A percentile compares a stretch with the other conserved stretches of the same genome.
Evolutionary conservation across 139 green algal genomes (phyloP).

Genomic region (Mychonastes homosphaera): DNA sequence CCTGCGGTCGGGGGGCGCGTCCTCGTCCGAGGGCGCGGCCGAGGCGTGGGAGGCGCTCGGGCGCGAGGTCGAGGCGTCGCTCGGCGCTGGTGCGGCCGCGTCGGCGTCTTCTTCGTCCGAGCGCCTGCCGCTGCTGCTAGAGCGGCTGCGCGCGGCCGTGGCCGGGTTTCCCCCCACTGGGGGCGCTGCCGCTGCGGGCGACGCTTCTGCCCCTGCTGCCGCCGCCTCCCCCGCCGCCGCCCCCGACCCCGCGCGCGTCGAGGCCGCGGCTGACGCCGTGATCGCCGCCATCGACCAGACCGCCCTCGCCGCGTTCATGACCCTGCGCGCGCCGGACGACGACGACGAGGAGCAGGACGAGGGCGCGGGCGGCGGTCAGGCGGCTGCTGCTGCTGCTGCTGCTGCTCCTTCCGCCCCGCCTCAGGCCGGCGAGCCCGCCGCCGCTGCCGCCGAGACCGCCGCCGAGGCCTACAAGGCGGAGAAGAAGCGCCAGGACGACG

Average conservation of each 20-base stretch:
- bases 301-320: constrained; percentile 39
- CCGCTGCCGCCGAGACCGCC: background rate
- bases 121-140: constrained; percentile 60
- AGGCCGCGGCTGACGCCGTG: constrained; percentile 39
- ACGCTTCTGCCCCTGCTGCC: background rate
- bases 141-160: constrained; percentile 22
- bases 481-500: constrained; percentile 43
- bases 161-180: background rate
- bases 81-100: no score
- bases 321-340: constrained; percentile 12
- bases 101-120: no score
- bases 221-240: background rate
- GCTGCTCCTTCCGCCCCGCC: constrained; percentile 4
- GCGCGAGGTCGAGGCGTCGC: no score
- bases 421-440: background rate
- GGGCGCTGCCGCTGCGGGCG: background rate
- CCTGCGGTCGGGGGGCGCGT: no score
- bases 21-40: no score
- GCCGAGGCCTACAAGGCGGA: constrained; percentile 17
- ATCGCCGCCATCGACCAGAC: constrained; percentile 42
- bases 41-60: no score
- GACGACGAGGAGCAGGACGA: background rate
- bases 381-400: background rate
- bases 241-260: constrained; percentile 9
- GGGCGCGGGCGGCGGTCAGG: background rate